These are phyloP conservation scores for Dictyostelium firmibasis DNA, from an alignment of 78 protist species.

Conservation along the genomic window DNA sequence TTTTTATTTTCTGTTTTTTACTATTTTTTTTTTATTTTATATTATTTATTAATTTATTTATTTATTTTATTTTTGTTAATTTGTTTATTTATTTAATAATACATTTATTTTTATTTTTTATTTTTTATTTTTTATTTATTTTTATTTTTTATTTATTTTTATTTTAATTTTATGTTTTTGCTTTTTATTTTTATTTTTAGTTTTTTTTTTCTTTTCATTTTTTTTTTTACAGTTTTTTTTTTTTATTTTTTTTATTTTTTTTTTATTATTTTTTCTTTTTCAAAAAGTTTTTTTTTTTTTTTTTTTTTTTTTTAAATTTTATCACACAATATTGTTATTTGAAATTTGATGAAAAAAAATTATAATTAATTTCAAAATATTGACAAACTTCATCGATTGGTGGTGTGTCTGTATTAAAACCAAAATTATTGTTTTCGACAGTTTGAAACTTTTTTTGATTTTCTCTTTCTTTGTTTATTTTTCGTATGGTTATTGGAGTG, in stretches of 20 bases:
- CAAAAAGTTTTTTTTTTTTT: neutral
- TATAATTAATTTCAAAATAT: no score
- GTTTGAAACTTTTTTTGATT: neutral
- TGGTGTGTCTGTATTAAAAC: neutral
- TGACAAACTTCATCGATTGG: neutral
- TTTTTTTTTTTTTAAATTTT: neutral
- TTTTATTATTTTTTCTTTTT: neutral
- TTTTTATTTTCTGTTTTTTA: neutral
- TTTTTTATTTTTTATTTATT: no score
- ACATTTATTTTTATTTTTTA: no score
- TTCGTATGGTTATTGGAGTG: neutral
- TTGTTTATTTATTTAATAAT: neutral
- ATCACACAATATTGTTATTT: no score
- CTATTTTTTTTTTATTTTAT: neutral
- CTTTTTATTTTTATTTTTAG: neutral
- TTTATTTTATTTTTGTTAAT: neutral
- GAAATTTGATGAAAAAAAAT: neutral
- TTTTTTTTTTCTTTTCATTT: no score
- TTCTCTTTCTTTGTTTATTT: neutral
- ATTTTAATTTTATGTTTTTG: no score
- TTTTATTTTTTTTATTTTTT: neutral
- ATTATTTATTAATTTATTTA: neutral
- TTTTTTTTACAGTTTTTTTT: neutral
- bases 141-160: no score
- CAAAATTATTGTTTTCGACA: neutral